Evolutionary conservation across 345 rosid genomes (phyloP).

Genomic region (Euphorbia lathyris): DNA sequence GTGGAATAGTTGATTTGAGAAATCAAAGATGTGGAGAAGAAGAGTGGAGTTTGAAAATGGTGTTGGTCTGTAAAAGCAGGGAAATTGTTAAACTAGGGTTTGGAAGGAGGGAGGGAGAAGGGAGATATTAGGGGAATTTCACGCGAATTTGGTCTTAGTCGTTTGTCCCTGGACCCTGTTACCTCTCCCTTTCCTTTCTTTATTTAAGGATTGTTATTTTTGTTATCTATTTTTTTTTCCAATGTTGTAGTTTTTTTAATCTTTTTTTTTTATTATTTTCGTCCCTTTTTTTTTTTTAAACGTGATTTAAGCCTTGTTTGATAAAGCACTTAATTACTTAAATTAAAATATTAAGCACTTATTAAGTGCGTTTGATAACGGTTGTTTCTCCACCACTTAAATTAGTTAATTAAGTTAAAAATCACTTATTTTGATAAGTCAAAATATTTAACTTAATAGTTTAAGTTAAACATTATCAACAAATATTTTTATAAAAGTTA

Average conservation of each 20-base stretch:
- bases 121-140: background rate
- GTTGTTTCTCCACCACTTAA: too few species aligned
- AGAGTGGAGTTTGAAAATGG: background rate
- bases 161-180: background rate
- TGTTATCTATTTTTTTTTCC: background rate
- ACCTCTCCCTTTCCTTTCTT: background rate
- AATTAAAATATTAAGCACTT: too few species aligned
- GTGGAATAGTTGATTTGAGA: background rate
- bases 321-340: too few species aligned
- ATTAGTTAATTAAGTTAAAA: too few species aligned
- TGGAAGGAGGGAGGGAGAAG: background rate
- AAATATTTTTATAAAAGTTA: too few species aligned
- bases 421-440: too few species aligned
- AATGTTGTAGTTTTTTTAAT: background rate
- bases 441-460: too few species aligned
- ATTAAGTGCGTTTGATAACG: too few species aligned
- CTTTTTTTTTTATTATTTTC: background rate
- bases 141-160: conserved; percentile 2
- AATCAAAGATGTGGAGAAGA: conserved; percentile 4
- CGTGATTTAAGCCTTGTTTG: too few species aligned
- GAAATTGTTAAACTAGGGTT: conserved; percentile 6
- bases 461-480: too few species aligned
- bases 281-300: too few species aligned
- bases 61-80: background rate
- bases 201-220: background rate